Evolutionary conservation across 2,329 filamentous ascomycete genomes (phyloP).

Genomic region (Cordyceps farinosa): DNA sequence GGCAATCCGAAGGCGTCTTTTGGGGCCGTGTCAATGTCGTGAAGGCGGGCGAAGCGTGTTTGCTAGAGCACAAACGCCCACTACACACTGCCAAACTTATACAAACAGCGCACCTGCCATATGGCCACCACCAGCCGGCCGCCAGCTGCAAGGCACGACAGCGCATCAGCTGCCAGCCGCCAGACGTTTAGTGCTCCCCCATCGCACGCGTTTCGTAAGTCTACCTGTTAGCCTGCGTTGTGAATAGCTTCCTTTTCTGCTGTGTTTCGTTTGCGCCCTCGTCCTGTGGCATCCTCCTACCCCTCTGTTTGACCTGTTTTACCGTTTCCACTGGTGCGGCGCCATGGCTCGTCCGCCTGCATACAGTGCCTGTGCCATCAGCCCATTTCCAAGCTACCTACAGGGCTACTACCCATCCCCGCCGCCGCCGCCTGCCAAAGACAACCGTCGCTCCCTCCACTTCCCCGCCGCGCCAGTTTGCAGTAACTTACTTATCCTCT

Average conservation of each 20-base stretch:
- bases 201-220: slow-evolving; percentile 15
- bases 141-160: slow-evolving; percentile 15
- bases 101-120: slow-evolving; percentile 6
- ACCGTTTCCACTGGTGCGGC: slow-evolving; percentile 6
- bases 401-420: not conserved
- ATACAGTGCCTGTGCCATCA: not conserved
- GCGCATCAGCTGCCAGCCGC: slow-evolving; percentile 8
- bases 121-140: slow-evolving; percentile 15
- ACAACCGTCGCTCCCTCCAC: slow-evolving; percentile 3
- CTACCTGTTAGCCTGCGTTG: not conserved
- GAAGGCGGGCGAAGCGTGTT: slow-evolving; percentile 5
- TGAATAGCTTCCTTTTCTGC: slow-evolving; percentile 11
- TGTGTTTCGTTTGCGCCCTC: not conserved
- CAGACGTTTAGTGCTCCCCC: slow-evolving; percentile 6
- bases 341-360: not conserved
- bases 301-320: not conserved
- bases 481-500: not conserved
- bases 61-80: slow-evolving; percentile 9
- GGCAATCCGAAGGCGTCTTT: not conserved
- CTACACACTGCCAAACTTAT: not conserved
- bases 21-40: slow-evolving; percentile 4
- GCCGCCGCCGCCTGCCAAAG: not conserved
- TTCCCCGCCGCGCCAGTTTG: slow-evolving; percentile 4
- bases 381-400: not conserved
- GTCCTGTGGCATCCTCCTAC: not conserved